Evolutionary conservation across 306 rosid genomes (phyloP).

Genomic region (Sicyos baderoa): DNA sequence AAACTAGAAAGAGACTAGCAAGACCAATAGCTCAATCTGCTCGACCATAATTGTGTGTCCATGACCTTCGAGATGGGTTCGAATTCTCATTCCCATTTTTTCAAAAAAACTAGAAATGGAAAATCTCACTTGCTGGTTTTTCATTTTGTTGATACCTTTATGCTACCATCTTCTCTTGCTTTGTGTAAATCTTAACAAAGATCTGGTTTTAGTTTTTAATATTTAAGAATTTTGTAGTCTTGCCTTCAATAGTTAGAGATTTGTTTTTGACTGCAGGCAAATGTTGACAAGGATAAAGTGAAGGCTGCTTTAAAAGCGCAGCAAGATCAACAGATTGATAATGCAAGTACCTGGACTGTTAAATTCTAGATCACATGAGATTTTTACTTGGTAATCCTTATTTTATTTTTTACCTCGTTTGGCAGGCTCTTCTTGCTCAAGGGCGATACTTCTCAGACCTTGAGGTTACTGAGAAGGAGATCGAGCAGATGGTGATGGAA

Average conservation of each 20-base stretch:
- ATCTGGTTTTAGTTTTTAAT: background rate
- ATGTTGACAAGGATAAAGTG: conserved; percentile 82
- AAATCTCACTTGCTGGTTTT: background rate
- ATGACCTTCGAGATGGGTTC: no score
- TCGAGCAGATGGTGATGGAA: conserved; percentile 82
- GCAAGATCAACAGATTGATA: conserved; percentile 83
- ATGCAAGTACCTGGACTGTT: conserved; percentile 41
- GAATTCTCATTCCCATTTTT: no score
- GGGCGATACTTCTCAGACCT: conserved; percentile 93
- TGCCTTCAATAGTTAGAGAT: background rate
- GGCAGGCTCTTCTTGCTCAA: conserved; percentile 94
- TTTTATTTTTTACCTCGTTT: background rate
- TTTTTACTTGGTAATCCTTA: background rate
- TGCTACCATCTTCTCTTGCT: background rate
- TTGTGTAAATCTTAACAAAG: background rate
- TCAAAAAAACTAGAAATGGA: background rate
- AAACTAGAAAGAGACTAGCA: no score
- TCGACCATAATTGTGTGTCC: no score
- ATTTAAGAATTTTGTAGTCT: background rate
- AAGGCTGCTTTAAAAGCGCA: conserved; percentile 92
- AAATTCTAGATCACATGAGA: background rate
- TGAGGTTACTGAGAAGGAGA: conserved; percentile 95
- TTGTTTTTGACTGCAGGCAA: conserved; percentile 49
- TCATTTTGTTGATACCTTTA: background rate
- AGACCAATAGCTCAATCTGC: no score